Conservation (phyloP, 2,329 filamentous ascomycete genomes). For the Colletotrichum nymphaeae region DNA sequence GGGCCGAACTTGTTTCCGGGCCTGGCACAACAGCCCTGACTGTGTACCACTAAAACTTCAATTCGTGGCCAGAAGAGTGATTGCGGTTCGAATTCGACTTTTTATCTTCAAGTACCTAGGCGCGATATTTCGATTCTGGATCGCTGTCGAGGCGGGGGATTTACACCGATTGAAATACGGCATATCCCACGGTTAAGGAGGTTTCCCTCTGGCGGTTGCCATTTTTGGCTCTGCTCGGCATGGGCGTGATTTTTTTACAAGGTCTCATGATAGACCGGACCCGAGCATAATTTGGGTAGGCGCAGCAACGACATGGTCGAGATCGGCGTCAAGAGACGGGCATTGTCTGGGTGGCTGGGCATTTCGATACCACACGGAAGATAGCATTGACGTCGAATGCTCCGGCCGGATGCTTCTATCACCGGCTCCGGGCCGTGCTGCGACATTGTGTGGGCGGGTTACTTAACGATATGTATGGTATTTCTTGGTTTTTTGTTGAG, state of each 20-base stretch:
- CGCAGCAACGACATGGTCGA: conserved; percentile 63
- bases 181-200: background rate
- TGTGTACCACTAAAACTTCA: conserved; percentile 28
- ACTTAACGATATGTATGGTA: conserved; percentile 35
- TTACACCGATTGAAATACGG: background rate
- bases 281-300: conserved; percentile 58
- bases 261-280: conserved; percentile 28
- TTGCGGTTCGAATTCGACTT: conserved; percentile 25
- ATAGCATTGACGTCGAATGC: conserved; percentile 33
- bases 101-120: conserved; percentile 1
- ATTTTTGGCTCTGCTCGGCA: background rate
- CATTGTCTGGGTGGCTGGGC: conserved; percentile 32
- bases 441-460: conserved; percentile 27
- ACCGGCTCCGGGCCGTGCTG: conserved; percentile 30
- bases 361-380: conserved; percentile 37
- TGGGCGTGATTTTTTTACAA: conserved; percentile 15
- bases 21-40: conserved; percentile 7
- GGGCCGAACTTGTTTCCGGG: conserved; percentile 10
- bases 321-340: conserved; percentile 47
- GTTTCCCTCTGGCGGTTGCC: background rate
- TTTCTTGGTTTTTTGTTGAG: conserved; percentile 7
- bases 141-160: background rate
- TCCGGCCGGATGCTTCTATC: conserved; percentile 28
- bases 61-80: conserved; percentile 25
- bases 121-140: conserved; percentile 17